Percentiles rank a stretch among this genome's conserved stretches.
Conservation (phyloP, 805 yeast species). For the Peterozyma toletana region DNA sequence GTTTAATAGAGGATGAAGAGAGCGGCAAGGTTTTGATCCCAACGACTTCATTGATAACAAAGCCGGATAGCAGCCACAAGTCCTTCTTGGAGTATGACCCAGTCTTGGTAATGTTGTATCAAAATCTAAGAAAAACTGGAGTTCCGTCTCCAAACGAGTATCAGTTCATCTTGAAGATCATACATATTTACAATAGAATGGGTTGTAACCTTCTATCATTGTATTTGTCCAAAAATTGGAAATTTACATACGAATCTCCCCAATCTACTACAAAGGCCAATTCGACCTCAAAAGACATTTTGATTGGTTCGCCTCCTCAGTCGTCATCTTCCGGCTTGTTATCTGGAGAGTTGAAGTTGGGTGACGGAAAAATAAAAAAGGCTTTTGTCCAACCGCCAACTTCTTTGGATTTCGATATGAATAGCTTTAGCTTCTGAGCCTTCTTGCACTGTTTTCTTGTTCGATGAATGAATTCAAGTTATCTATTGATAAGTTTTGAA, state of each 20-base stretch:
- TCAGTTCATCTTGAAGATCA: slow-evolving; percentile 52
- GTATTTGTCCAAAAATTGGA: slow-evolving; percentile 61
- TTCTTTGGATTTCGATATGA: slow-evolving; percentile 72
- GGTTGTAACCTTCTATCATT: slow-evolving; percentile 82
- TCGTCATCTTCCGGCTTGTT: background rate
- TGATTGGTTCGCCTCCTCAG: background rate
- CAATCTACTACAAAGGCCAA: background rate
- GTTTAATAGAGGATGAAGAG: slow-evolving; percentile 6
- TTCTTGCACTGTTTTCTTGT: too few relatives aligned
- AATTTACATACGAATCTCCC: slow-evolving; percentile 27
- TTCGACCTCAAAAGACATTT: background rate
- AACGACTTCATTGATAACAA: slow-evolving; percentile 22
- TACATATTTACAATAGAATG: slow-evolving; percentile 72
- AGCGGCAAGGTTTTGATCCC: slow-evolving; percentile 14
- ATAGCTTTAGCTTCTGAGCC: slow-evolving; percentile 14
- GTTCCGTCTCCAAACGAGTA: slow-evolving; percentile 44
- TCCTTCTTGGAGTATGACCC: slow-evolving; percentile 73
- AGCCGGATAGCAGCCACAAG: slow-evolving; percentile 16
- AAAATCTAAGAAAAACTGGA: slow-evolving; percentile 44
- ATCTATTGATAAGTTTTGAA: too few relatives aligned
- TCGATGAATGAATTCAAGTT: too few relatives aligned
- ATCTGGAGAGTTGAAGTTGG: slow-evolving; percentile 3
- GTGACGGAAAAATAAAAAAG: background rate
- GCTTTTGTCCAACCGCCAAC: slow-evolving; percentile 11
- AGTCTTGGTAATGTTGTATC: slow-evolving; percentile 60